These are phyloP conservation scores for Tetrahymena borealis DNA, from an alignment of 73 alveolate genomes.

Conservation along the genomic window DNA sequence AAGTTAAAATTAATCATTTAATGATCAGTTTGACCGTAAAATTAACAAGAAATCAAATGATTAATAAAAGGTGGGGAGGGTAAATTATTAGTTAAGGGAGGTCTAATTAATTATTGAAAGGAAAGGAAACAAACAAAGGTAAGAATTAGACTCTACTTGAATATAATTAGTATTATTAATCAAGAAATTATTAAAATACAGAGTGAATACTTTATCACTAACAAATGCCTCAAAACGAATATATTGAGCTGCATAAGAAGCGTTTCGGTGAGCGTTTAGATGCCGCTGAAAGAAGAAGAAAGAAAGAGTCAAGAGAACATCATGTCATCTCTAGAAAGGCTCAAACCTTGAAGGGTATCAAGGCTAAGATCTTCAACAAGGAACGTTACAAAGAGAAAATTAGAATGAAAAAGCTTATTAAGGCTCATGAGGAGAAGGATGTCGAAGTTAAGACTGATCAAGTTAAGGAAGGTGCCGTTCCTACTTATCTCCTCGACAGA, in stretches of 20 bases:
- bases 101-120: neutral
- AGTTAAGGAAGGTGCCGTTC: conserved; percentile 94
- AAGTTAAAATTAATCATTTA: neutral
- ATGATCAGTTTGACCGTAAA: neutral
- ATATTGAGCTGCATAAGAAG: conserved; percentile 84
- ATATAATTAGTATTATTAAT: neutral
- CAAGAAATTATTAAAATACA: neutral
- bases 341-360: conserved; percentile 77
- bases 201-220: neutral
- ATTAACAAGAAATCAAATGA: neutral
- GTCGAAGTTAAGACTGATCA: conserved; percentile 79
- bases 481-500: conserved; percentile 95
- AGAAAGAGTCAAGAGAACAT: conserved; percentile 88
- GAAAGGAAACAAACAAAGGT: neutral
- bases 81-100: neutral
- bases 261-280: conserved; percentile 91
- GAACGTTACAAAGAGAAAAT: conserved; percentile 94
- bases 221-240: conserved; percentile 94
- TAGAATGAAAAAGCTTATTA: conserved; percentile 86
- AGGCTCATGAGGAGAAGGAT: conserved; percentile 92
- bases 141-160: neutral
- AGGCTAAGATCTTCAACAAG: conserved; percentile 91
- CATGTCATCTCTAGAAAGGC: conserved; percentile 89
- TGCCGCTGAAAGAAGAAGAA: conserved; percentile 81
- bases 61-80: neutral